Percentiles rank a stretch among this genome's conserved stretches.
phyloP scores from a whole-genome alignment of 192 early-diverging fungal genomes.

The Phycomyces nitens region DNA sequence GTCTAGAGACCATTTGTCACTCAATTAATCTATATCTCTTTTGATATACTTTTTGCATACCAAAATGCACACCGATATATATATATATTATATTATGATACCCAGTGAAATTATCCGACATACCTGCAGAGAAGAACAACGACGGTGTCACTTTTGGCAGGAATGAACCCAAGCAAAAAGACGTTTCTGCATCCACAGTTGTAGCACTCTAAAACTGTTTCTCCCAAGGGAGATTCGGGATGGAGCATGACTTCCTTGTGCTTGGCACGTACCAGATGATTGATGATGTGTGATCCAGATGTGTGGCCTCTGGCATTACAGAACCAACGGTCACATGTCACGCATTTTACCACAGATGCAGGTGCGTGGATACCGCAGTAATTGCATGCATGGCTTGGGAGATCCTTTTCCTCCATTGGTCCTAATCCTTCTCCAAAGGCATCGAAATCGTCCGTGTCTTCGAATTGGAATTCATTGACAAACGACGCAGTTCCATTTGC shows the following conservation, averaged over 20 bases:
- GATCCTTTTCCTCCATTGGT: slow-evolving; percentile 42
- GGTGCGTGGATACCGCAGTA: slow-evolving; percentile 94
- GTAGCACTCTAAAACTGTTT: slow-evolving; percentile 95
- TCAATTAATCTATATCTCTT: background rate
- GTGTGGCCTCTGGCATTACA: slow-evolving; percentile 91
- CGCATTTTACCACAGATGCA: slow-evolving; percentile 86
- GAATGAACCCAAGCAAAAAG: slow-evolving; percentile 96
- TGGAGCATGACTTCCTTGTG: slow-evolving; percentile 96
- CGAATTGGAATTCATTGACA: slow-evolving; percentile 38
- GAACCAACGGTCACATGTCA: slow-evolving; percentile 93
- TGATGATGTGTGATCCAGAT: slow-evolving; percentile 92
- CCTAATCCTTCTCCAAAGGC: slow-evolving; percentile 46
- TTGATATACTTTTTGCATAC: background rate
- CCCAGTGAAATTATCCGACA: background rate
- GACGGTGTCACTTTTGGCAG: slow-evolving; percentile 96
- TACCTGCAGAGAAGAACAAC: slow-evolving; percentile 95
- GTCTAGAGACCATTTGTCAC: slow-evolving; percentile 43
- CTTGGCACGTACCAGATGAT: slow-evolving; percentile 86
- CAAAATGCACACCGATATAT: background rate
- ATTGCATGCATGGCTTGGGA: slow-evolving; percentile 82
- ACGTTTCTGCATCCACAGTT: slow-evolving; percentile 94
- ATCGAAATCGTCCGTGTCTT: slow-evolving; percentile 54
- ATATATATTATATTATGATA: background rate
- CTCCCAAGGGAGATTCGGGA: slow-evolving; percentile 88
- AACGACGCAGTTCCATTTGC: slow-evolving; percentile 6